These are phyloP conservation scores for Corrigiola litoralis DNA, from an alignment of 179 eudicot species.

Conservation along the genomic window DNA sequence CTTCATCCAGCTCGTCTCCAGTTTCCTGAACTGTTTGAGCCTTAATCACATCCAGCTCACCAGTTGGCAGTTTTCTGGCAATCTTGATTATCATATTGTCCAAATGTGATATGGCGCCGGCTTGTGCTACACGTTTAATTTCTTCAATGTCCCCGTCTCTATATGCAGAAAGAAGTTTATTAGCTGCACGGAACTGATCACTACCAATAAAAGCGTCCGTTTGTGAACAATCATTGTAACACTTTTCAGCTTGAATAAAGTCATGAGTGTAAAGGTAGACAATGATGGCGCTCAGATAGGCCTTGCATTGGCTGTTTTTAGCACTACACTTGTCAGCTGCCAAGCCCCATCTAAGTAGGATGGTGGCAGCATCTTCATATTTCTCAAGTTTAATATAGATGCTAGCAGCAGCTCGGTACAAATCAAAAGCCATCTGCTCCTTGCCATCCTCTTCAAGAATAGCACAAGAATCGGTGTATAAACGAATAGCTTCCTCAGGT, in stretches of 20 bases:
- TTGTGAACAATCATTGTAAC: slow-evolving; percentile 82
- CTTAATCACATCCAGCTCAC: slow-evolving; percentile 49
- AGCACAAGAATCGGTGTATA: slow-evolving; percentile 63
- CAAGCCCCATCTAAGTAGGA: slow-evolving; percentile 64
- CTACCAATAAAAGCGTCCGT: slow-evolving; percentile 69
- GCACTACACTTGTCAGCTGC: slow-evolving; percentile 86
- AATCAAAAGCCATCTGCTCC: slow-evolving; percentile 90
- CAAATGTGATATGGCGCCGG: slow-evolving; percentile 56
- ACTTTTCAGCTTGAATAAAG: slow-evolving; percentile 78
- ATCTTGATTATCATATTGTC: slow-evolving; percentile 70
- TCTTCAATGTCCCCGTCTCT: slow-evolving; percentile 71
- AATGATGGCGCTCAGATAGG: slow-evolving; percentile 80
- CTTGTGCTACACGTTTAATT: slow-evolving; percentile 56
- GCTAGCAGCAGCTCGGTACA: slow-evolving; percentile 68
- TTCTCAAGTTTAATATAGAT: slow-evolving; percentile 70
- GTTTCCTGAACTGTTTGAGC: slow-evolving; percentile 28
- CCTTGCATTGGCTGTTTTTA: slow-evolving; percentile 90
- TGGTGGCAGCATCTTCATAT: slow-evolving; percentile 71
- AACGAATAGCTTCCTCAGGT: slow-evolving; percentile 63
- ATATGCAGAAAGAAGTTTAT: slow-evolving; percentile 71
- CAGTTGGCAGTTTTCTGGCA: slow-evolving; percentile 79
- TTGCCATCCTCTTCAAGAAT: slow-evolving; percentile 83
- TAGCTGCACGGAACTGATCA: slow-evolving; percentile 68
- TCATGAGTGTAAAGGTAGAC: slow-evolving; percentile 79
- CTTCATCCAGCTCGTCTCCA: slow-evolving; percentile 68